Evolutionary conservation across 1,284 basidiomycete genomes (phyloP).

Genomic region (Austroboletus sp.): DNA sequence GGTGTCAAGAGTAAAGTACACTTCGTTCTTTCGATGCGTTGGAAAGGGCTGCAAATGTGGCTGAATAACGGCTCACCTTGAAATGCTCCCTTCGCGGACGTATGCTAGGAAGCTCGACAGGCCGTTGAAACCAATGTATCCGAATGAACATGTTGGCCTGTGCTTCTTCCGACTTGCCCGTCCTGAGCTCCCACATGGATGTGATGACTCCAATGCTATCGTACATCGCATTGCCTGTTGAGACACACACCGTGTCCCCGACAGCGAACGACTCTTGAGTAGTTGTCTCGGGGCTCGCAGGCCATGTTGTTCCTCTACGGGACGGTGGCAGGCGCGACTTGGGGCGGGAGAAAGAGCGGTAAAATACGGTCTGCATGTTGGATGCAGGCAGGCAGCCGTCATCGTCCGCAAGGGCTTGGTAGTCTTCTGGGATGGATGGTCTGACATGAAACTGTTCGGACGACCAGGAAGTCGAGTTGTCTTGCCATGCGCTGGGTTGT

Average conservation of each 20-base stretch:
- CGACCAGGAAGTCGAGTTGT: conserved; percentile 38
- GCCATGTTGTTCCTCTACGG: conserved; percentile 21
- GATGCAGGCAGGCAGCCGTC: conserved; percentile 21
- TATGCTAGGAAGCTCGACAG: conserved; percentile 50
- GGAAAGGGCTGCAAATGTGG: background rate
- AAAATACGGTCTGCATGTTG: conserved; percentile 27
- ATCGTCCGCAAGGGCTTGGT: conserved; percentile 34
- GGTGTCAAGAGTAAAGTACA: conserved; percentile 55
- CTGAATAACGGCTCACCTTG: conserved; percentile 39
- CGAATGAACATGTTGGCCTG: conserved; percentile 43
- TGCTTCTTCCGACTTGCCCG: conserved; percentile 24
- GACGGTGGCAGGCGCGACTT: conserved; percentile 16
- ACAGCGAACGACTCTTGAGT: conserved; percentile 38
- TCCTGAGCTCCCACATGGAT: conserved; percentile 54
- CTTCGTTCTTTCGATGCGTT: conserved; percentile 49
- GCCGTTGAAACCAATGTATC: conserved; percentile 67
- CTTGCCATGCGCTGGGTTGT: conserved; percentile 22
- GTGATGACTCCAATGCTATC: conserved; percentile 61
- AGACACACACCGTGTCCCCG: conserved; percentile 62
- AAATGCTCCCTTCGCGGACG: conserved; percentile 51
- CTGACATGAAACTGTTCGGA: conserved; percentile 37
- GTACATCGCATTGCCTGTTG: conserved; percentile 42
- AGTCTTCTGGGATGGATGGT: conserved; percentile 29
- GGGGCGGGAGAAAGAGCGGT: conserved; percentile 30
- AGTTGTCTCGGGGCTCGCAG: conserved; percentile 18